A percentile compares a stretch with the other conserved stretches of the same genome.
Conservation (phyloP, 1,284 basidiomycete genomes). For the Paramarasmius palmivorus region DNA sequence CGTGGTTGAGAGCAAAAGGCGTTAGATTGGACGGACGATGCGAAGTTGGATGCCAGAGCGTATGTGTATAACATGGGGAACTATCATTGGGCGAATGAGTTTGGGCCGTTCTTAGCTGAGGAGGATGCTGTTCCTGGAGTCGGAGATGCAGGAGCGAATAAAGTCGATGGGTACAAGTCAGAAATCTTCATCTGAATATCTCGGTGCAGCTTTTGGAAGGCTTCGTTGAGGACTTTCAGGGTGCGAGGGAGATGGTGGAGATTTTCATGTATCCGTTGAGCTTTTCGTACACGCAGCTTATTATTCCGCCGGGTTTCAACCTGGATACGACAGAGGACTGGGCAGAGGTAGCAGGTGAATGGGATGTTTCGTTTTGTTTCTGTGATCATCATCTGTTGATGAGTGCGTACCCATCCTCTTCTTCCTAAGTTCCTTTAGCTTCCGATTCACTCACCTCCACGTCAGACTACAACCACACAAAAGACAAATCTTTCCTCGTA, state of each 20-base stretch:
- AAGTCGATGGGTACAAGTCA: constrained; percentile 60
- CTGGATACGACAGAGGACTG: constrained; percentile 54
- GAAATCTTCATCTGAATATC: constrained; percentile 55
- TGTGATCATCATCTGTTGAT: constrained; percentile 66
- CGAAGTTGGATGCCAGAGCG: constrained; percentile 44
- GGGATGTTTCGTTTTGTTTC: constrained; percentile 66
- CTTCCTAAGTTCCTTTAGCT: constrained; percentile 7
- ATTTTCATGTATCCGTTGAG: constrained; percentile 47
- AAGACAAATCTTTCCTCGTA: constrained; percentile 29
- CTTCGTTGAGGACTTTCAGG: constrained; percentile 29
- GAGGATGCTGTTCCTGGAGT: constrained; percentile 12
- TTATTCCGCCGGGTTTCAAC: constrained; percentile 39
- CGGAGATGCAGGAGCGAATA: constrained; percentile 19
- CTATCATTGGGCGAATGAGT: constrained; percentile 49
- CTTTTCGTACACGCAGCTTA: constrained; percentile 53
- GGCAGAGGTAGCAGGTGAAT: constrained; percentile 61
- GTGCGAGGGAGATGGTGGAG: constrained; percentile 18
- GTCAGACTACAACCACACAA: constrained; percentile 47
- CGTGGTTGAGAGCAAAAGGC: too few species aligned
- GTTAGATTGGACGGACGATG: constrained; percentile 35
- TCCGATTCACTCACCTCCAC: constrained; percentile 13
- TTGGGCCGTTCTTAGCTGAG: constrained; percentile 51
- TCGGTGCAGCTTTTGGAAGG: constrained; percentile 49
- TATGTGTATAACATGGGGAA: constrained; percentile 62
- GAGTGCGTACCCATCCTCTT: constrained; percentile 38